Base-by-base conservation (phyloP, 345 rosid species). In the Gossypium raimondii region DNA sequence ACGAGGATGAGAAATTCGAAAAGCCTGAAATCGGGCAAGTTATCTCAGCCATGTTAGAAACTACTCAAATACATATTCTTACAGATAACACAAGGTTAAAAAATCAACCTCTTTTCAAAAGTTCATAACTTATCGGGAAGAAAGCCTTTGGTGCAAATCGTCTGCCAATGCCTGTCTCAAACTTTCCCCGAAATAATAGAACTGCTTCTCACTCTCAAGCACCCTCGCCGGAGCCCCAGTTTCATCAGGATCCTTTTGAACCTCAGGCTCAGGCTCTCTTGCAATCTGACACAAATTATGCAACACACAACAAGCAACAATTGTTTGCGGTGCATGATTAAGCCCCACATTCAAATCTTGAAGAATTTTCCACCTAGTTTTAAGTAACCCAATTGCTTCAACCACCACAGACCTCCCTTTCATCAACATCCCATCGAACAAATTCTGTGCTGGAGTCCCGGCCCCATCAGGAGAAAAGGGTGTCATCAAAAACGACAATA, bases 401-500 rank as follows among this genome's bases (percentile, higher is more conserved):
- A 91, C 97, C 63, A 91, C 99, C 20, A 89, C 89, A 17, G 93
- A 90, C 85, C 99, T 89, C 50, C 96, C 98, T 73, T 95, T 95
- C 99, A 95, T 95, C 79, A 95, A 78, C 99, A 95, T 95, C 11
- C 98, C 97, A 2, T 95, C 99, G 18, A 95, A 95, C 72, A 95
- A 80, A 76, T 95, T 95, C 86, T 93, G 97, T 0, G 96, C 92
- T 0, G 99, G 99, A 0, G 88, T 81, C 20, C 98, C 99, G 0
- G 88, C 65, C 17, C 99, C 99, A 25, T 89, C 82, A 0, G 97
- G 89, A 0, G 97, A 93, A 81, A 88, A 95, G 16, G 99, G 98
- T 48, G 97, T 89, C 99, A 95, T 95, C 72, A 95, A 58, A 24
- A 93, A 95, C 0, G 99, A 87, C 82, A 90, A 74, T 47, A 89